Base-by-base conservation (phyloP, 2,329 filamentous ascomycete genomes). In the Pseudogymnoascus sp. region DNA sequence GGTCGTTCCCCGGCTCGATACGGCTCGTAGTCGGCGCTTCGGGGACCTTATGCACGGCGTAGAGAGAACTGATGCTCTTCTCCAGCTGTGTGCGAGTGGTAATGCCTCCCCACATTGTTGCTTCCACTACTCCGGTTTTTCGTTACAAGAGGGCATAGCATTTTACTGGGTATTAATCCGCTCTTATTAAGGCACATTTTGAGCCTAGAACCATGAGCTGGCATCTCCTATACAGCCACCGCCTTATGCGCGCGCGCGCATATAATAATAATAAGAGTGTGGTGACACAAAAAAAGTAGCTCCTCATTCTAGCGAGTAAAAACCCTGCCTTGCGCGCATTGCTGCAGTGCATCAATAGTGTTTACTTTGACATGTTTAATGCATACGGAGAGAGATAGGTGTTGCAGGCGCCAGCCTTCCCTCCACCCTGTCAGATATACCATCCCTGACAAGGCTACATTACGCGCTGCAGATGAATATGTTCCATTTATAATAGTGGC, bases 61-160 rank as follows among this genome's bases (percentile, higher is more conserved):
- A 24, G 15, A 67, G 61, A n/a, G 24, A 37, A 40, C 17, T 60
- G n/a, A 65, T 66, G 7, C 36, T 37, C 17, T 57, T 8, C 21
- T 47, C 35, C 17, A 67, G 62, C 54, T 66, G 37, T 26, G n/a
- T n/a, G 24, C 64, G 64, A 6, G 62, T 66, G 24, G 63, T 61
- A 11, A 24, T 6, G 15, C 64, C 60, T 40, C 58, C 59, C 64
- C 62, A 66, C 58, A 66, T 62, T 40, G 33, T 41, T 58, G 21
- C 40, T 47, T 47, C 21, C 5, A 26, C 21, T 26, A 26, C 3
- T 47, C 21, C 4, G 1, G 11, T 13, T 24, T n/a, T 6, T 8
- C 9, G 13, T 29, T 10, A 13, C 21, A 26, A 8, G 21, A 26
- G 4, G 10, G 11, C 6, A 47, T 47, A 2, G 3, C 8, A 26